Percentiles rank a stretch among this genome's conserved stretches.
These are phyloP conservation scores for Pleurotus sapidus DNA, from an alignment of 768 basidiomycete genomes.

Conservation along the genomic window DNA sequence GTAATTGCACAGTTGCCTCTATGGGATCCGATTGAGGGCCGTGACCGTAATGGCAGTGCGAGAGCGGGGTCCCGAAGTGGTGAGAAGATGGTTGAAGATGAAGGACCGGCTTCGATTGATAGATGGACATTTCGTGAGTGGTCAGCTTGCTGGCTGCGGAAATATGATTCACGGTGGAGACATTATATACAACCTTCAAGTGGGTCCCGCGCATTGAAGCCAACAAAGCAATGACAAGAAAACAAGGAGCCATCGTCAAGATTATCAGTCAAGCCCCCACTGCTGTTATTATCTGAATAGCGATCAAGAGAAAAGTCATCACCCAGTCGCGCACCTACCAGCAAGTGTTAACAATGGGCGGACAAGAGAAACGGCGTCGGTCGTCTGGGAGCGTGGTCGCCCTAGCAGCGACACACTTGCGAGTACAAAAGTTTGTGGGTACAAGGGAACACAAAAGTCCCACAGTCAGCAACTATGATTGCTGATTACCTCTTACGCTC, in stretches of 20 bases:
- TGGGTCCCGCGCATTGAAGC: slow-evolving; percentile 3
- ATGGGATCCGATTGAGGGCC: slow-evolving; percentile 12
- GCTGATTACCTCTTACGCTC: background rate
- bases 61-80: background rate
- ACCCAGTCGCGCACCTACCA: background rate
- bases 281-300: slow-evolving; percentile 1
- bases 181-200: slow-evolving; percentile 5
- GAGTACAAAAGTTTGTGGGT: background rate
- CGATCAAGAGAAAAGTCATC: background rate
- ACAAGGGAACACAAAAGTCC: background rate
- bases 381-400: slow-evolving; percentile 1
- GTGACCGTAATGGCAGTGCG: background rate
- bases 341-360: background rate
- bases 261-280: background rate
- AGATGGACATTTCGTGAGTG: slow-evolving; percentile 5
- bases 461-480: background rate
- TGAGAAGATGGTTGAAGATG: slow-evolving; percentile 1
- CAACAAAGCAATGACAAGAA: slow-evolving; percentile 6
- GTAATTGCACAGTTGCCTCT: slow-evolving; percentile 24
- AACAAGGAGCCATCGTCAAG: slow-evolving; percentile 4
- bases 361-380: background rate
- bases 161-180: background rate
- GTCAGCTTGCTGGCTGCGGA: slow-evolving; percentile 6
- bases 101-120: slow-evolving; percentile 7
- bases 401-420: background rate